Conservation (phyloP, 805 yeast species). For the Saccharomycopsis javanensis region DNA sequence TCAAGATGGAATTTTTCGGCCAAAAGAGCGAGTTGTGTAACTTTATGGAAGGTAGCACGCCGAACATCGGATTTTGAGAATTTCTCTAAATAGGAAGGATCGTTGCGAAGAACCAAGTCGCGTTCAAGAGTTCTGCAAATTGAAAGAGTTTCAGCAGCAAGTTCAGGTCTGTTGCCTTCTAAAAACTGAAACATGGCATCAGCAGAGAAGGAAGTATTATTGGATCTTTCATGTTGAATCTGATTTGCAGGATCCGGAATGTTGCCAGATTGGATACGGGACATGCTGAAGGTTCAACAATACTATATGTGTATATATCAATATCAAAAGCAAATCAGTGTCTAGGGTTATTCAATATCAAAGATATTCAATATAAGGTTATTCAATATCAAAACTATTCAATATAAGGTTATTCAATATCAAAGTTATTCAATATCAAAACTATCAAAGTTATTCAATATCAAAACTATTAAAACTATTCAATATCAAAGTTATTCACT, state of each 20-base stretch:
- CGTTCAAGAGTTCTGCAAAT: conserved; percentile 14
- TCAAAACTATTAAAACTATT: too few species aligned
- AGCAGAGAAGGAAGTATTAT: conserved; percentile 21
- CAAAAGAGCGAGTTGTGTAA: conserved; percentile 11
- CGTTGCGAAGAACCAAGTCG: conserved; percentile 12
- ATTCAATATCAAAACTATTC: too few species aligned
- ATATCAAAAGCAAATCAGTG: too few species aligned
- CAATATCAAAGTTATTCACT: too few species aligned
- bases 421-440: too few species aligned
- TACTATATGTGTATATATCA: too few species aligned
- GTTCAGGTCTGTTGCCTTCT: conserved; percentile 23
- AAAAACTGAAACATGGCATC: conserved; percentile 26
- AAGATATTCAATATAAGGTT: too few species aligned
- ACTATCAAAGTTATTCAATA: too few species aligned
- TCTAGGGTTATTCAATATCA: too few species aligned
- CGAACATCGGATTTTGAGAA: conserved; percentile 11
- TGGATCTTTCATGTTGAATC: conserved; percentile 26
- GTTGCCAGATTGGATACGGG: conserved; percentile 25
- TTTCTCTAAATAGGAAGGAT: conserved; percentile 15
- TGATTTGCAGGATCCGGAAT: conserved; percentile 29
- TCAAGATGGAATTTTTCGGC: conserved; percentile 2
- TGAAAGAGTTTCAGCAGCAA: conserved; percentile 20
- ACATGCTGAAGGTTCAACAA: too few species aligned
- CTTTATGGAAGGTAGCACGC: conserved; percentile 14
- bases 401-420: too few species aligned